Evolutionary conservation across 345 rosid genomes (phyloP).

Genomic region (Sonneratia caseolaris): DNA sequence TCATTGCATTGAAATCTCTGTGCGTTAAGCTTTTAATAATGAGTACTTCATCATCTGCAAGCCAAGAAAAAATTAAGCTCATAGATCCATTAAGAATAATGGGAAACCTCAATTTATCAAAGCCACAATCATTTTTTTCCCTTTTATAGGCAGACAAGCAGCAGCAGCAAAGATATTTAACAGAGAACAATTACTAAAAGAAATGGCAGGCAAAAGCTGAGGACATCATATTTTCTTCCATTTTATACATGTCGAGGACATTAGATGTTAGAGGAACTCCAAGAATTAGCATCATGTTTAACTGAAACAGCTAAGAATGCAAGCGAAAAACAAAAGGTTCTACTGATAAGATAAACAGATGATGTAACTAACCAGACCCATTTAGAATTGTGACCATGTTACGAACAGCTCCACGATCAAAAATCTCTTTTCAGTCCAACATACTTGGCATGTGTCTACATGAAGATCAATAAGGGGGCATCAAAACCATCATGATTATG

Average conservation of each 20-base stretch:
- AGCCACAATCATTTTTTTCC: neutral
- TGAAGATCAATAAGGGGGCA: constrained; percentile 11
- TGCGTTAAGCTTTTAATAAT: constrained; percentile 88
- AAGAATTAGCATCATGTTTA: neutral
- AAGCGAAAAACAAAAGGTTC: neutral
- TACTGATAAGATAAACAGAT: constrained; percentile 4
- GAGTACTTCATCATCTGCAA: constrained; percentile 78
- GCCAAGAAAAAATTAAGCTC: constrained; percentile 8
- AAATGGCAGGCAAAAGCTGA: neutral
- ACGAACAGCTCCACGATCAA: constrained; percentile 89
- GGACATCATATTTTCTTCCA: neutral
- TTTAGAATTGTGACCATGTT: constrained; percentile 77
- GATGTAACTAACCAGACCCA: constrained; percentile 57
- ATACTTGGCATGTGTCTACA: constrained; percentile 73
- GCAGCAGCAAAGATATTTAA: too few relatives aligned
- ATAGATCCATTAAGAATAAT: neutral
- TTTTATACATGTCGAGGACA: neutral
- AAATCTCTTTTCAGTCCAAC: constrained; percentile 93
- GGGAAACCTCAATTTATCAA: neutral
- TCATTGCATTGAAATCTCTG: constrained; percentile 82
- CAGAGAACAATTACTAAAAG: neutral
- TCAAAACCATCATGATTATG: constrained; percentile 10
- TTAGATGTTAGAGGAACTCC: neutral
- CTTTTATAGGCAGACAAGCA: neutral
- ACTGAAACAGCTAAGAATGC: neutral